Base-by-base conservation (phyloP, 768 basidiomycete genomes). In the Termitomyces sp. region DNA sequence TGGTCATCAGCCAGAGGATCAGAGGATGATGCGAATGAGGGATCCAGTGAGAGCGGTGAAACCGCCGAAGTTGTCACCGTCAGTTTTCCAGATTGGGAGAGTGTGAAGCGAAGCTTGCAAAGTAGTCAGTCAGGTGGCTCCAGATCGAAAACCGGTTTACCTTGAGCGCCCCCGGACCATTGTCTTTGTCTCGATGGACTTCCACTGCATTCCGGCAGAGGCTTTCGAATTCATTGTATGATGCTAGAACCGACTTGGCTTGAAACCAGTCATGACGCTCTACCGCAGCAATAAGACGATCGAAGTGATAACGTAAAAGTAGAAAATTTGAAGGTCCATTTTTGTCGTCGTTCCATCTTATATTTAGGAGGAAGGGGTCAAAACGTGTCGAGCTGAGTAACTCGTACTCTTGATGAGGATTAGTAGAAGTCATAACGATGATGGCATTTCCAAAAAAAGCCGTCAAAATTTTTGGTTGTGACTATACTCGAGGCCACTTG, bases 341-440 rank as follows among this genome's bases (percentile, higher is more conserved):
- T 17, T 75, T 63, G 37, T 80, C 79, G 38, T 81, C 79, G 63
- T 91, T 92, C 89, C 87, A 91, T 12, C 62, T 36, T 10, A 79
- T 70, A 1, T 68, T 59, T 10, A 73, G 66, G 8, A 91, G 75
- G 36, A 67, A 72, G 1, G 74, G 74, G 68, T 92, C 91, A 66
- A 80, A 89, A 60, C 87, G 78, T 0, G 83, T 82, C 0, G 88
- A 80, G 1, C 85, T 81, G 9, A 90, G 69, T n/a, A 81, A 69
- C 49, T 75, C 67, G 61, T 74, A 78, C 2, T 46, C 15, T 38
- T 48, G 34, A n/a, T 40, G 11, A 31, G 7, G 6, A 29, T 17
- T 2, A n/a, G 57, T 12, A 31, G 25, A 12, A 45, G 57, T 34
- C 65, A 67, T 63, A 17, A 3, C 40, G 7, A 37, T 37, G 37